Evolutionary conservation across 768 basidiomycete species (phyloP).

Genomic region (Sistotremastrum suecicum): DNA sequence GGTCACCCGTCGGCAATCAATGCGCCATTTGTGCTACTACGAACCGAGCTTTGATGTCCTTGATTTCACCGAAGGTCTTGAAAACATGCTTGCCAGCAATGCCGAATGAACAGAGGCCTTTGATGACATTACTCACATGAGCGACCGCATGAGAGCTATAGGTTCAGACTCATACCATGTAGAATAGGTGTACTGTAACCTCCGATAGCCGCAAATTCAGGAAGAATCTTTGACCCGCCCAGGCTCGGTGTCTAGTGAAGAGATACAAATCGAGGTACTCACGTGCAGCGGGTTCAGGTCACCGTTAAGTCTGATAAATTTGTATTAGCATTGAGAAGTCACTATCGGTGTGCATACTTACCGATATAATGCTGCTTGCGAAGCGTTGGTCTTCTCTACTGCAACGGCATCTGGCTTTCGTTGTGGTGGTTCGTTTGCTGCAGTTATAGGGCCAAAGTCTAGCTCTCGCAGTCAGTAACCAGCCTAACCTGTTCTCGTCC

Average conservation of each 20-base stretch:
- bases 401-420: constrained; percentile 73
- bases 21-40: constrained; percentile 10
- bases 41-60: constrained; percentile 91
- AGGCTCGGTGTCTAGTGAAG: not conserved
- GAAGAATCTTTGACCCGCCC: constrained; percentile 49
- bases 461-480: constrained; percentile 1
- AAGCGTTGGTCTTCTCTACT: constrained; percentile 73
- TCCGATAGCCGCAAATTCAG: constrained; percentile 89
- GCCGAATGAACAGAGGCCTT: constrained; percentile 82
- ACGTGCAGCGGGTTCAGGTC: constrained; percentile 88
- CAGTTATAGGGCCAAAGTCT: constrained; percentile 88
- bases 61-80: constrained; percentile 71
- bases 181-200: constrained; percentile 87
- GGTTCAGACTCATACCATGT: constrained; percentile 31
- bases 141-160: not conserved
- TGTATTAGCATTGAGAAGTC: not conserved
- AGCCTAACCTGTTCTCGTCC: not conserved
- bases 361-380: constrained; percentile 91
- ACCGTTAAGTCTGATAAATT: constrained; percentile 57
- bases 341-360: constrained; percentile 17
- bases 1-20: constrained; percentile 2
- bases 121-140: not conserved
- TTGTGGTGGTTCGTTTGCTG: constrained; percentile 65
- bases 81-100: constrained; percentile 86
- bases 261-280: constrained; percentile 14